Base-by-base conservation (phyloP, 371 early-diverging fungal genomes). In the Mortierella sp. region DNA sequence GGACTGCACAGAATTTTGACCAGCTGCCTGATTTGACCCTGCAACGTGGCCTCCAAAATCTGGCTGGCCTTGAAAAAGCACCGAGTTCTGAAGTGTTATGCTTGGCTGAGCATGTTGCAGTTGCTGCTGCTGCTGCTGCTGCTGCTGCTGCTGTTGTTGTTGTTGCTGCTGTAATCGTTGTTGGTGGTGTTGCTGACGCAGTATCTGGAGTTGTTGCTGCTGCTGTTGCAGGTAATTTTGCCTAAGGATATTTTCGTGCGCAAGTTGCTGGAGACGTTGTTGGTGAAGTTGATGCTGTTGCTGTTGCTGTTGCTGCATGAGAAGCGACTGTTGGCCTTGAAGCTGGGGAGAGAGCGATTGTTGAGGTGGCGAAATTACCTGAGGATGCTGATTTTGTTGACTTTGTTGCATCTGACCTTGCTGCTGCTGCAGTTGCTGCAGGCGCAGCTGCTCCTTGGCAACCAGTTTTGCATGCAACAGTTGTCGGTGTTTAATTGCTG, bases 1-100 rank as follows among this genome's bases (percentile, higher is more conserved):
- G 15, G 45, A 43, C n/a, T 48, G 48, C 48, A 19, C 48, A 48
- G 48, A 15, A 48, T 7, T 19, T 19, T 48, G 48, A 19, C 48
- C 5, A 5, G n/a, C 7, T 19, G 19, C 28, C 55, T 55, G 55
- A 4, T 55, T 28, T 9, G 55, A 28, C 5, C 21, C 22, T 10
- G 15, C 45, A 10, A 10, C 16, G 28, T 55, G 55, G 2, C 28
- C 7, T 22, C 11, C 55, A 28, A 22, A 55, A 55, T 22, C 55
- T 16, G 52, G 45, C 45, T 76, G 76, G 8, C 77, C 72, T 22
- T 76, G 77, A 32, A 76, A 76, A 43, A 76, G 38, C 36, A 63
- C 64, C 15, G 77, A 66, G 50, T 64, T 67, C 45, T 77, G 71
- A 48, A 63, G 10, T 58, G 65, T 32, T n/a, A 21, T 55, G 16